These are phyloP conservation scores for Mucor indicus DNA, from an alignment of 371 early-diverging fungal genomes.

Conservation along the genomic window DNA sequence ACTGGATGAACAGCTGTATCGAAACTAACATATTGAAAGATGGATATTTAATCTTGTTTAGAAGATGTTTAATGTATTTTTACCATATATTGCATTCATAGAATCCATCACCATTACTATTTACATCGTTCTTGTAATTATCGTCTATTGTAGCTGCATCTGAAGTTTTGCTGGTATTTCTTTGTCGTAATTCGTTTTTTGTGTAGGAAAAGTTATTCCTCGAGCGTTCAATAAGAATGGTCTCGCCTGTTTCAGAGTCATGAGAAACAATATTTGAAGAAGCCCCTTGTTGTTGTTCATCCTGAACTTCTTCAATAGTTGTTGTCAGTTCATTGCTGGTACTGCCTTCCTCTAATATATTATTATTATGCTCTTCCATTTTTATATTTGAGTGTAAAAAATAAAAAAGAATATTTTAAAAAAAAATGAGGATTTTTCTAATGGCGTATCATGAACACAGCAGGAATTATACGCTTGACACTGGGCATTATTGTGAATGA, in stretches of 20 bases:
- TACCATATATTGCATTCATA: constrained; percentile 43
- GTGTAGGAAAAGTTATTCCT: constrained; percentile 6
- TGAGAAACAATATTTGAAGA: too few relatives aligned
- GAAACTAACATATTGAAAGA: constrained; percentile 15
- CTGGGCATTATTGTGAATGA: too few relatives aligned
- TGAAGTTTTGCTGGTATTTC: neutral
- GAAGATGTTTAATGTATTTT: neutral
- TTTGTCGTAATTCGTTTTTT: constrained; percentile 11
- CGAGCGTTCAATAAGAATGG: constrained; percentile 8
- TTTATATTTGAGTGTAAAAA: too few relatives aligned
- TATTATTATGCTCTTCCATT: too few relatives aligned
- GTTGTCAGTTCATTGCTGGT: too few relatives aligned
- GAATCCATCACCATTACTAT: constrained; percentile 17
- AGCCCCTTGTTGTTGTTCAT: too few relatives aligned
- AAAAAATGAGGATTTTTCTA: too few relatives aligned
- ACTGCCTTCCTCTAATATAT: too few relatives aligned
- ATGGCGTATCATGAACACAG: too few relatives aligned
- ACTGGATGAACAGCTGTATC: constrained; percentile 38
- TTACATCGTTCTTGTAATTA: constrained; percentile 11
- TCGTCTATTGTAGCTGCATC: neutral
- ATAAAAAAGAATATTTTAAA: too few relatives aligned
- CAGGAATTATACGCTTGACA: too few relatives aligned
- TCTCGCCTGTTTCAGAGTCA: constrained; percentile 6
- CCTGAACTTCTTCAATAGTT: too few relatives aligned
- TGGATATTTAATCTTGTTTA: neutral